Evolutionary conservation across 2,329 filamentous ascomycete genomes (phyloP).

Genomic region (Pseudopithomyces maydicus): DNA sequence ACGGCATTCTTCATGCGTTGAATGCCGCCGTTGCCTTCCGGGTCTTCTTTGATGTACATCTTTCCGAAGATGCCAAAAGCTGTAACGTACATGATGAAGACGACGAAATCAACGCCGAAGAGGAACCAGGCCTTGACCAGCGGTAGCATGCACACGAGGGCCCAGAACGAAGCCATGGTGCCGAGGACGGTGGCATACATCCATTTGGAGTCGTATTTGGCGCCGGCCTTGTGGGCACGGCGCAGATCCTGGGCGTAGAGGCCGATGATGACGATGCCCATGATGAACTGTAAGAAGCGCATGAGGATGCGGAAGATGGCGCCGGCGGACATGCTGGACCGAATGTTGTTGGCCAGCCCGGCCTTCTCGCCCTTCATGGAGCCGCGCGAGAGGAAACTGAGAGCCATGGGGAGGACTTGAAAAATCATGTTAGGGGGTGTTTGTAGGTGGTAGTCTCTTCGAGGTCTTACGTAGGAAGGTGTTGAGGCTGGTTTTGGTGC

Average conservation of each 20-base stretch:
- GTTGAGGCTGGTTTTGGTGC: background rate
- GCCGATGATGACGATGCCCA: slow-evolving; percentile 77
- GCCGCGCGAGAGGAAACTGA: slow-evolving; percentile 37
- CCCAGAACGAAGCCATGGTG: slow-evolving; percentile 23
- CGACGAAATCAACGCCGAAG: slow-evolving; percentile 71
- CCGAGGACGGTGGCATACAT: slow-evolving; percentile 61
- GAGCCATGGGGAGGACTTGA: slow-evolving; percentile 27
- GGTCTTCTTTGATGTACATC: slow-evolving; percentile 74
- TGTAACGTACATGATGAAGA: slow-evolving; percentile 78
- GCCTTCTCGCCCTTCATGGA: slow-evolving; percentile 38
- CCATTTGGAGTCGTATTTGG: slow-evolving; percentile 44
- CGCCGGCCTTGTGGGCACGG: slow-evolving; percentile 51
- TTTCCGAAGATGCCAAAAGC: slow-evolving; percentile 84
- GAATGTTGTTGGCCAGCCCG: slow-evolving; percentile 25
- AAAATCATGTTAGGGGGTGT: slow-evolving; percentile 11
- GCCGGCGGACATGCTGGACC: slow-evolving; percentile 23
- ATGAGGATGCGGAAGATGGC: slow-evolving; percentile 59
- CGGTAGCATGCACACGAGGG: slow-evolving; percentile 67
- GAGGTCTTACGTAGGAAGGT: slow-evolving; percentile 11
- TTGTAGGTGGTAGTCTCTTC: background rate
- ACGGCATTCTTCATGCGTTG: slow-evolving; percentile 84
- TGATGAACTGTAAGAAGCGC: slow-evolving; percentile 77
- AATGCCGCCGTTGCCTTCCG: slow-evolving; percentile 67
- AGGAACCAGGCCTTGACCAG: slow-evolving; percentile 56
- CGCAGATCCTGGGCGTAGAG: slow-evolving; percentile 60